phyloP scores from a whole-genome alignment of 2,329 filamentous ascomycete genomes.

The Phoma herbarum region DNA sequence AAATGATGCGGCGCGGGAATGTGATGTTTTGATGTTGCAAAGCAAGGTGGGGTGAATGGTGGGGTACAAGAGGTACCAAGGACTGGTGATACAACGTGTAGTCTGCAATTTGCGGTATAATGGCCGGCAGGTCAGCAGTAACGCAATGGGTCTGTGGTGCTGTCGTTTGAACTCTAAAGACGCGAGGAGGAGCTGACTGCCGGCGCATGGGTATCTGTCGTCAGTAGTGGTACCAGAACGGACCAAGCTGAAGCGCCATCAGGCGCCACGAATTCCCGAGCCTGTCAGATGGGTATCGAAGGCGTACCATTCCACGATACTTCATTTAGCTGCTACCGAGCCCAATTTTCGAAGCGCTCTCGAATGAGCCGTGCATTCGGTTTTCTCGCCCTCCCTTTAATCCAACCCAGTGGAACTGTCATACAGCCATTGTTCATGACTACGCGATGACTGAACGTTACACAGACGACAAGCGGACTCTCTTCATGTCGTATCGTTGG shows the following conservation, averaged over 20 bases:
- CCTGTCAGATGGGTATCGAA: slow-evolving; percentile 28
- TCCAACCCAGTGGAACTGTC: background rate
- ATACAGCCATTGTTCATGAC: slow-evolving; percentile 4
- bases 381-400: background rate
- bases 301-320: slow-evolving; percentile 13
- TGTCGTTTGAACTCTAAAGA: slow-evolving; percentile 28
- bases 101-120: slow-evolving; percentile 23
- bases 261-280: slow-evolving; percentile 28
- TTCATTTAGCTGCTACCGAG: background rate
- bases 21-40: slow-evolving; percentile 14
- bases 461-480: slow-evolving; percentile 3
- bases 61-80: slow-evolving; percentile 26
- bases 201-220: slow-evolving; percentile 16
- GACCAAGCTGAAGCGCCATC: slow-evolving; percentile 19
- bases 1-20: slow-evolving; percentile 11
- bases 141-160: slow-evolving; percentile 26
- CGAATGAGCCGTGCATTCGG: background rate
- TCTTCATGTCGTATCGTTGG: slow-evolving; percentile 2
- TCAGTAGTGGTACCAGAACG: slow-evolving; percentile 30
- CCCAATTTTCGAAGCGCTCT: background rate
- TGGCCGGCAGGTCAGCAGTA: slow-evolving; percentile 13
- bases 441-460: slow-evolving; percentile 7
- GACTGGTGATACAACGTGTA: slow-evolving; percentile 17
- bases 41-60: slow-evolving; percentile 35
- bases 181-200: slow-evolving; percentile 20